These are phyloP conservation scores for Leucosporidium scottii DNA, from an alignment of 768 basidiomycete species.

Conservation along the genomic window DNA sequence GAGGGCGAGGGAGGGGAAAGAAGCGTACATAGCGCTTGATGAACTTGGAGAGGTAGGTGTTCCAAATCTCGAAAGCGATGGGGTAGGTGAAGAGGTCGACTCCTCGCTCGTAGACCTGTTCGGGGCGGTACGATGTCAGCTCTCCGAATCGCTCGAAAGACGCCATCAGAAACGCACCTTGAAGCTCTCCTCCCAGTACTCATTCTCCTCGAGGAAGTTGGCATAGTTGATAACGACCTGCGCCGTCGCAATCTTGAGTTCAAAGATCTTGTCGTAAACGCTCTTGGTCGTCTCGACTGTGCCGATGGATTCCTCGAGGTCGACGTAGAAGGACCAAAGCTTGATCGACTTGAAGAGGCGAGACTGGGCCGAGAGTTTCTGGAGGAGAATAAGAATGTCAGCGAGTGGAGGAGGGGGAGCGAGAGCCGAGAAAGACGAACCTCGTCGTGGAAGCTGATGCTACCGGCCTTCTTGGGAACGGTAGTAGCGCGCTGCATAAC, in stretches of 20 bases:
- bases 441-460: constrained; percentile 91
- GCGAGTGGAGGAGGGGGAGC: background rate
- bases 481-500: constrained; percentile 96
- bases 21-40: constrained; percentile 85
- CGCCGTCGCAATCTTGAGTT: constrained; percentile 93
- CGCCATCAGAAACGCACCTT: constrained; percentile 52
- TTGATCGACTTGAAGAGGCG: constrained; percentile 96
- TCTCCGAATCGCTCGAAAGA: background rate
- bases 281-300: constrained; percentile 83
- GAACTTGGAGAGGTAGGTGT: constrained; percentile 95
- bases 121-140: background rate
- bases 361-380: constrained; percentile 77
- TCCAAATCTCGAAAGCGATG: constrained; percentile 97
- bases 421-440: constrained; percentile 54
- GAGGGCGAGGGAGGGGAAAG: constrained; percentile 20
- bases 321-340: constrained; percentile 97
- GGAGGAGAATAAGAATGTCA: background rate
- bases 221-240: constrained; percentile 97
- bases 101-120: constrained; percentile 92
- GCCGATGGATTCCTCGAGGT: constrained; percentile 94
- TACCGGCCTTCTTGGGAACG: constrained; percentile 71
- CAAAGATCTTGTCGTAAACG: constrained; percentile 93
- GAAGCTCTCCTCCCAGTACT: constrained; percentile 98
- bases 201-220: constrained; percentile 91
- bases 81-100: constrained; percentile 97